Conservation (phyloP, 108 stramenopile genomes). For the Pseudonitzschia multistriata region DNA sequence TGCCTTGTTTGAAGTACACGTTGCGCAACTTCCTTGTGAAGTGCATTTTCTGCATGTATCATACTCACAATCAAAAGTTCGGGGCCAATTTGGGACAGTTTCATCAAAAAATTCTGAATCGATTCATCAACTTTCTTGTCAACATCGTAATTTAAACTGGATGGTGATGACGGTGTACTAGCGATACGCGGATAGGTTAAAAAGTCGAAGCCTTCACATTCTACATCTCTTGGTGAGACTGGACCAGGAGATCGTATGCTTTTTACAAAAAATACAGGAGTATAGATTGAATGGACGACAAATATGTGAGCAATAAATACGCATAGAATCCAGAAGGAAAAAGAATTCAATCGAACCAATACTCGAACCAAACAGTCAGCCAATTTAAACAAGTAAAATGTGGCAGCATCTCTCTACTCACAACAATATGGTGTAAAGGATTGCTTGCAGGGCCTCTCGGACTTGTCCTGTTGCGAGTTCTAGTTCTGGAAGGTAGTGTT, state of each 20-base stretch:
- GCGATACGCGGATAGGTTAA: conserved; percentile 79
- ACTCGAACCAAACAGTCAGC: background rate
- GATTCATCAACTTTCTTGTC: conserved; percentile 77
- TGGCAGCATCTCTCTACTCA: conserved; percentile 21
- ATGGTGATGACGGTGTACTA: conserved; percentile 27
- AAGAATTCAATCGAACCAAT: conserved; percentile 5
- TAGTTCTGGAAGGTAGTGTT: conserved; percentile 78
- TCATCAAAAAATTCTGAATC: conserved; percentile 73
- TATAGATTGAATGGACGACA: background rate
- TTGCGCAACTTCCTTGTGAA: too few species aligned
- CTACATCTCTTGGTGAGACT: conserved; percentile 73
- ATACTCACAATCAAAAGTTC: conserved; percentile 70
- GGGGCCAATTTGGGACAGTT: conserved; percentile 74
- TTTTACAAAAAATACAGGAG: background rate
- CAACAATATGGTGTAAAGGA: conserved; percentile 85
- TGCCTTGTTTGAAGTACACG: background rate
- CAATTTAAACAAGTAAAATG: background rate
- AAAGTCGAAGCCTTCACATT: conserved; percentile 75
- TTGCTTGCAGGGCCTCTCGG: conserved; percentile 77
- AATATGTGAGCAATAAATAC: background rate
- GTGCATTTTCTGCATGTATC: too few species aligned
- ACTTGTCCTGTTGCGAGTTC: conserved; percentile 83
- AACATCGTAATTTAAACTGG: conserved; percentile 51
- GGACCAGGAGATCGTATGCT: conserved; percentile 82
- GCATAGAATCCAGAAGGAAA: background rate